Conservation (phyloP, 768 basidiomycete genomes). For the Mrakia blollopis region DNA sequence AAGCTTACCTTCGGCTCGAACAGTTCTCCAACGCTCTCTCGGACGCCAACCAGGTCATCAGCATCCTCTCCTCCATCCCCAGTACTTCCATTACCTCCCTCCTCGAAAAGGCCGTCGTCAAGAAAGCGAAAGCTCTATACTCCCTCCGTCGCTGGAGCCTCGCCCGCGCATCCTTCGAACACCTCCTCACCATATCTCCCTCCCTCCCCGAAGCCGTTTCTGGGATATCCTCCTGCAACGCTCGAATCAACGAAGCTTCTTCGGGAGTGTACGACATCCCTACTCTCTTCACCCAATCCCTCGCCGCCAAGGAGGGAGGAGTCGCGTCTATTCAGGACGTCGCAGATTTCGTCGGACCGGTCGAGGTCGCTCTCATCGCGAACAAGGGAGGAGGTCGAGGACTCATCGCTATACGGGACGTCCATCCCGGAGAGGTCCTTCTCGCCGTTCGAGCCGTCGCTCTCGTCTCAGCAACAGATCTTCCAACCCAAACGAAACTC, state of each 20-base stretch:
- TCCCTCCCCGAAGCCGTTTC: neutral
- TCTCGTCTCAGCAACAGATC: conserved; percentile 9
- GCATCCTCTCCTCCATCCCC: neutral
- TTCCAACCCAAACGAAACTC: conserved; percentile 9
- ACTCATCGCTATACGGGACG: conserved; percentile 28
- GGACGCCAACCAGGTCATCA: conserved; percentile 3
- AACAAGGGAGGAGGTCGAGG: conserved; percentile 28
- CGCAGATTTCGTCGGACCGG: conserved; percentile 25
- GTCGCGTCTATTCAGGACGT: conserved; percentile 16
- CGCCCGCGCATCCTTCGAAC: conserved; percentile 7
- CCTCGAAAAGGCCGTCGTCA: conserved; percentile 6
- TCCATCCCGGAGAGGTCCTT: conserved; percentile 24
- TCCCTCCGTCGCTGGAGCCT: conserved; percentile 24
- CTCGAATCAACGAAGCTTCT: conserved; percentile 18
- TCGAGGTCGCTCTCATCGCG: conserved; percentile 12
- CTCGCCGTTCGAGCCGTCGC: conserved; percentile 21
- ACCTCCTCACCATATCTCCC: conserved; percentile 7
- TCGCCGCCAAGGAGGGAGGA: conserved; percentile 9
- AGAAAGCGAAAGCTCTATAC: conserved; percentile 18
- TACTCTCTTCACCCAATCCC: neutral
- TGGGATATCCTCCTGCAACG: conserved; percentile 5
- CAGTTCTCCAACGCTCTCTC: conserved; percentile 19
- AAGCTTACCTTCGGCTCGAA: conserved; percentile 12
- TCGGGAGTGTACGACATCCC: conserved; percentile 18
- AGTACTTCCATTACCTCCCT: neutral